Base-by-base conservation (phyloP, 371 early-diverging fungal genomes). In the Basidiobolus meristosporus region DNA sequence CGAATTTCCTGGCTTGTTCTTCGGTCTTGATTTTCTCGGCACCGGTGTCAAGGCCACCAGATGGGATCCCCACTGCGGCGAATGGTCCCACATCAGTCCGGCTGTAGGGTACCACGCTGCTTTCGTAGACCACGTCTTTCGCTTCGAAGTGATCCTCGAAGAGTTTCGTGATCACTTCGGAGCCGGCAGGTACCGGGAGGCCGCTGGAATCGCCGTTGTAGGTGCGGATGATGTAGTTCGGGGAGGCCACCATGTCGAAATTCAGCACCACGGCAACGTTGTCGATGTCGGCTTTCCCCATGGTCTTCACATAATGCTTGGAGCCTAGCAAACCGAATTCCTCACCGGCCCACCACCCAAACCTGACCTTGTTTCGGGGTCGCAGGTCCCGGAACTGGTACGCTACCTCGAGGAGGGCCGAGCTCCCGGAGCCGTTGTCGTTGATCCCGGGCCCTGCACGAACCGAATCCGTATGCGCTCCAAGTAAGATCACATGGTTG, bases 291-390 rank as follows among this genome's bases (percentile, higher is more conserved):
- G 34, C 22, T 28, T 32, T 28, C 19, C 20, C 50, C 43, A 3
- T 26, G 38, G 0, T 46, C 32, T 10, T 35, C 4, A 64, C 62
- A 51, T 71, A 66, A 42, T 61, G 53, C 14, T 51, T 51, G 6
- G 74, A 68, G 1, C 78, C 78, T 15, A 71, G 50, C 18, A 75
- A 57, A 11, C 77, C 77, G 30, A 63, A 59, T 41, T 76, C 76
- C 47, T 75, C 75, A 21, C 70, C 76, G 5, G 66, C 52, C 71
- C 72, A 78, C 70, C 70, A 78, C 3, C 65, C 66, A 54, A 73
- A 74, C 10, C 70, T 48, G 23, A 57, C 62, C 6, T 55, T 50
- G 46, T 63, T 66, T 15, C 20, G 42, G 2, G 59, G 56, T 14
- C 33, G 26, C 19, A 44, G 50, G 21, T 44, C 26, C 7, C 48